Percentiles rank a stretch among this genome's conserved stretches.
Conservation (phyloP, 2,329 filamentous ascomycete genomes). For the Sclerotinia spermophila region DNA sequence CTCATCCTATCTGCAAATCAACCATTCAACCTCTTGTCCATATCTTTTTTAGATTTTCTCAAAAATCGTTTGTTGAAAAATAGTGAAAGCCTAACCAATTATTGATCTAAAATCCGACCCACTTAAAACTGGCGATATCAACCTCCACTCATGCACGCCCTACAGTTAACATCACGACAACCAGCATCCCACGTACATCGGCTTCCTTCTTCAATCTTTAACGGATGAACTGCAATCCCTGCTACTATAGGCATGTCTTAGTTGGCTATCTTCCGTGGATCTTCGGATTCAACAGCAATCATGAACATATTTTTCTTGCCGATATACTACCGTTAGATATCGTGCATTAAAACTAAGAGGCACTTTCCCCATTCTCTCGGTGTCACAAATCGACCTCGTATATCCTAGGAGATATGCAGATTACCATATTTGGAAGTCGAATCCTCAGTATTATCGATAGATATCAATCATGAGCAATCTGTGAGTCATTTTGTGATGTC, state of each 20-base stretch:
- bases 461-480: background rate
- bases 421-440: background rate
- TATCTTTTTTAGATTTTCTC: background rate
- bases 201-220: background rate
- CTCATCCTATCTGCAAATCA: background rate
- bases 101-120: background rate
- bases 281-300: background rate
- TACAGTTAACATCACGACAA: background rate
- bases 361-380: background rate
- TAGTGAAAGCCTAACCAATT: background rate
- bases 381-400: background rate
- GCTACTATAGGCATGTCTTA: background rate
- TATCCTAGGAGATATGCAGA: background rate
- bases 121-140: background rate
- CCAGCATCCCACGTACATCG: background rate
- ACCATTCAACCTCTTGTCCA: background rate
- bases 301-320: background rate
- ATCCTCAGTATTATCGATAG: background rate
- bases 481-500: constrained; percentile 3
- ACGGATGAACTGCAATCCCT: background rate
- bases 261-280: background rate
- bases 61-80: background rate
- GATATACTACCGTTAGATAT: background rate
- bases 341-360: background rate
- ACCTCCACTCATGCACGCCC: background rate